Conservation (phyloP, 1,139 yeast genomes). For the Candida tropicalis region DNA sequence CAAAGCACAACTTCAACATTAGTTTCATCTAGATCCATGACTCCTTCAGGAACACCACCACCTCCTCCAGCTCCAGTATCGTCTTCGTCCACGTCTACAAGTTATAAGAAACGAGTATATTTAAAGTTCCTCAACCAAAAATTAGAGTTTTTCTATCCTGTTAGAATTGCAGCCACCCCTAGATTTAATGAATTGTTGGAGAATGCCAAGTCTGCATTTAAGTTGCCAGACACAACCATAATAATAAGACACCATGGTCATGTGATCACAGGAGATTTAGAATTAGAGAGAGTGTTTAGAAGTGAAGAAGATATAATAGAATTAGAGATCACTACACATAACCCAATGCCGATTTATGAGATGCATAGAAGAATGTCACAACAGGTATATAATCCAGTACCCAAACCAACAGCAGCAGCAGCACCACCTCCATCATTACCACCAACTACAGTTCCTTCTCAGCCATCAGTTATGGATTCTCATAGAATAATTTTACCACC, state of each 20-base stretch:
- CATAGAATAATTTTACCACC: conserved; percentile 36
- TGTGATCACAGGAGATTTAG: conserved; percentile 34
- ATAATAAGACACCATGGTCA: conserved; percentile 21
- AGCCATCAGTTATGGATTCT: conserved; percentile 14
- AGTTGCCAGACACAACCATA: conserved; percentile 31
- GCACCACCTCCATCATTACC: conserved; percentile 10
- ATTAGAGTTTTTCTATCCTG: conserved; percentile 63
- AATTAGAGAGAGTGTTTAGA: conserved; percentile 38
- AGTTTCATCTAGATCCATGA: conserved; percentile 6
- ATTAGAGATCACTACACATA: conserved; percentile 39
- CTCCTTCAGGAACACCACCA: conserved; percentile 9
- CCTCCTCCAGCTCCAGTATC: conserved; percentile 8
- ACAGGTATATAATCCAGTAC: conserved; percentile 9
- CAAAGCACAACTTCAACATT: conserved; percentile 1
- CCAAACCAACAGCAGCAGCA: conserved; percentile 11
- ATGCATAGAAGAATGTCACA: conserved; percentile 15
- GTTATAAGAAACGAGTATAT: conserved; percentile 27
- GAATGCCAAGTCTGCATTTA: conserved; percentile 71
- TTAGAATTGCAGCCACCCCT: conserved; percentile 66
- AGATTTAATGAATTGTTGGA: conserved; percentile 66
- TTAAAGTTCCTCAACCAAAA: conserved; percentile 44
- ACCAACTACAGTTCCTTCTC: not conserved
- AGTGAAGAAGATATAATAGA: conserved; percentile 31
- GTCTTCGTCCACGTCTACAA: too few species aligned
- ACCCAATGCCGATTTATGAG: conserved; percentile 39